A percentile compares a stretch with the other conserved stretches of the same genome.
Conservation (phyloP, 768 basidiomycete genomes). For the Leccinum disarticulatum region DNA sequence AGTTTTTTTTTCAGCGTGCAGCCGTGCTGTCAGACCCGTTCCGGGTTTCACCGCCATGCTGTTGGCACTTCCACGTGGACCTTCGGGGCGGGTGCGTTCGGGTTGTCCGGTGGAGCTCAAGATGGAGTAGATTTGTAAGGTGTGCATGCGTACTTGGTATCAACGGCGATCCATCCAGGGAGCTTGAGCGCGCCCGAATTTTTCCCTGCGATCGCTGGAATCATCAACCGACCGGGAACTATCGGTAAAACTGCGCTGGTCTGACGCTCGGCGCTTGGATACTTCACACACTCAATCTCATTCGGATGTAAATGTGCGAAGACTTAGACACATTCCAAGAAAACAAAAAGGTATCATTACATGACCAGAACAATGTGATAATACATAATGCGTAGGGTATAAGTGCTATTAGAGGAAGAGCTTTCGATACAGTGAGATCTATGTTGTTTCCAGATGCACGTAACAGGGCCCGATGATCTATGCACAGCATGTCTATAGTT, state of each 20-base stretch:
- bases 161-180: background rate
- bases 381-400: constrained; percentile 27
- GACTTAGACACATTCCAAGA: constrained; percentile 4
- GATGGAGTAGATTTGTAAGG: background rate
- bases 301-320: no score
- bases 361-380: constrained; percentile 8
- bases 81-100: background rate
- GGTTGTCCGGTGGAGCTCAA: background rate
- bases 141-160: background rate
- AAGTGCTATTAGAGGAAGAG: constrained; percentile 15
- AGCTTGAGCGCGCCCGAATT: background rate
- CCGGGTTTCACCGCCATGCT: background rate
- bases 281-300: background rate
- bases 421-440: constrained; percentile 27
- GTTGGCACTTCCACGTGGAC: background rate
- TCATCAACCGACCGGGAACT: background rate
- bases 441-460: constrained; percentile 15
- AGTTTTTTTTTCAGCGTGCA: background rate
- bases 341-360: constrained; percentile 7
- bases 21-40: background rate
- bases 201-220: background rate
- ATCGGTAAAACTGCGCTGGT: background rate
- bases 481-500: constrained; percentile 37
- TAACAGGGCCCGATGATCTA: background rate
- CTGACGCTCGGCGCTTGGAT: constrained; percentile 2